Evolutionary conservation across 176 grass and related monocot genomes (phyloP).

Genomic region (Carex pumila): DNA sequence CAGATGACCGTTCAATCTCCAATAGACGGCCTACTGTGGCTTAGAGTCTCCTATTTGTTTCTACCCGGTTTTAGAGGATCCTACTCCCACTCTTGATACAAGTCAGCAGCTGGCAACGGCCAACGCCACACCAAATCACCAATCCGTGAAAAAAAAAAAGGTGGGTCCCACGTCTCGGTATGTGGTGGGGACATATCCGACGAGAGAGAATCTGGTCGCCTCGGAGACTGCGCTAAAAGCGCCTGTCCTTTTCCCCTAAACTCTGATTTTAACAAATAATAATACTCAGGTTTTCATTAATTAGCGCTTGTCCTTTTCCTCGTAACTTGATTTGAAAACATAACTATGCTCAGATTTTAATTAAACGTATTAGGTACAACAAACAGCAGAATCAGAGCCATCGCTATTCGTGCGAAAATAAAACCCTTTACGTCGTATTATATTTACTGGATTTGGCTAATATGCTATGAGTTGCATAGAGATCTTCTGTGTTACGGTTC

Average conservation of each 20-base stretch:
- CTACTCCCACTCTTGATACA: neutral
- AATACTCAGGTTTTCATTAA: neutral
- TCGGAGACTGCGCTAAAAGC: neutral
- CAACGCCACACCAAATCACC: neutral
- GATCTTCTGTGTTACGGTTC: no score
- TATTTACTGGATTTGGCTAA: no score
- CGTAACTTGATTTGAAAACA: neutral
- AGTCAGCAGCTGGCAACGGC: neutral
- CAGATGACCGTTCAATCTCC: neutral
- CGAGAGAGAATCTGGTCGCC: neutral
- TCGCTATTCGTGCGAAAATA: neutral
- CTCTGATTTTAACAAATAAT: neutral
- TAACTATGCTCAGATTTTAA: neutral
- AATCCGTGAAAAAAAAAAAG: neutral
- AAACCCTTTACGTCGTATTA: neutral
- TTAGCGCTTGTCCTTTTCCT: slow-evolving; percentile 4
- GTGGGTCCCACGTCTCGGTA: neutral
- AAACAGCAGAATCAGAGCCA: neutral
- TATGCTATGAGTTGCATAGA: no score
- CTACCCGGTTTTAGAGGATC: neutral
- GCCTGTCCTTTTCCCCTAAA: slow-evolving; percentile 2
- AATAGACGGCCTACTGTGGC: neutral
- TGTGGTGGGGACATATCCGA: neutral
- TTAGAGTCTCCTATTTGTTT: neutral
- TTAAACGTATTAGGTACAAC: slow-evolving; percentile 1